A percentile compares a stretch with the other conserved stretches of the same genome.
Conservation (phyloP, 1,284 basidiomycete genomes). For the Trametes polyzona region DNA sequence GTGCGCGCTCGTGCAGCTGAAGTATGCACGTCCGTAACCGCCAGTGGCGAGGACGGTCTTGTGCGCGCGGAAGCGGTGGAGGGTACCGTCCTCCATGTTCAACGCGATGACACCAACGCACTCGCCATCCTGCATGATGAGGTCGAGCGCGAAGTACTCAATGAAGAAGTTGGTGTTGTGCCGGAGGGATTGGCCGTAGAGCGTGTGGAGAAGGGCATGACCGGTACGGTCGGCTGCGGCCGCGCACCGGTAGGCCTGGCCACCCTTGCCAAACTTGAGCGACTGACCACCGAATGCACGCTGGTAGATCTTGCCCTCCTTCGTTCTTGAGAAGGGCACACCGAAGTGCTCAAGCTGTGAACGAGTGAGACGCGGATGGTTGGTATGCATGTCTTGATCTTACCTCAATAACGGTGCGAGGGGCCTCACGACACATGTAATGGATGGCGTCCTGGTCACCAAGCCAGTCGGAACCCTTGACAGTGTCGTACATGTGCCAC, state of each 20-base stretch:
- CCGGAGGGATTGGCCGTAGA: constrained; percentile 98
- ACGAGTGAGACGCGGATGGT: background rate
- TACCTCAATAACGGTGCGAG: constrained; percentile 91
- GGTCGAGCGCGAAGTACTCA: constrained; percentile 98
- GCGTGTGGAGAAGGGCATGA: constrained; percentile 97
- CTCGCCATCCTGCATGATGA: constrained; percentile 99
- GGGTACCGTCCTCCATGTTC: constrained; percentile 99
- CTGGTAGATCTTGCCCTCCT: constrained; percentile 99
- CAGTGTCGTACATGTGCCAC: constrained; percentile 99
- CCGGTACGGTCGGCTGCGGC: constrained; percentile 99
- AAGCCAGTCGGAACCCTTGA: constrained; percentile 99
- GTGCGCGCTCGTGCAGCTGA: constrained; percentile 98
- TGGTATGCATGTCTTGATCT: constrained; percentile 25
- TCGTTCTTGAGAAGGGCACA: constrained; percentile 98
- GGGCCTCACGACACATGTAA: constrained; percentile 98
- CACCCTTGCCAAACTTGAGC: constrained; percentile 96
- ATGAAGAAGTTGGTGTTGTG: constrained; percentile 99
- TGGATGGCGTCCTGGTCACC: constrained; percentile 99
- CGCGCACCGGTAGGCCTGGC: constrained; percentile 98
- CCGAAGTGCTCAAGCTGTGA: constrained; percentile 96
- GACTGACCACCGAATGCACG: constrained; percentile 99
- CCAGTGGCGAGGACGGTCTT: constrained; percentile 99
- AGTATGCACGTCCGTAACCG: constrained; percentile 98
- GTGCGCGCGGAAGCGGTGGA: constrained; percentile 98
- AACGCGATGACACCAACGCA: constrained; percentile 99